These are phyloP conservation scores for Mycena venus DNA, from an alignment of 768 basidiomycete species.

Conservation along the genomic window DNA sequence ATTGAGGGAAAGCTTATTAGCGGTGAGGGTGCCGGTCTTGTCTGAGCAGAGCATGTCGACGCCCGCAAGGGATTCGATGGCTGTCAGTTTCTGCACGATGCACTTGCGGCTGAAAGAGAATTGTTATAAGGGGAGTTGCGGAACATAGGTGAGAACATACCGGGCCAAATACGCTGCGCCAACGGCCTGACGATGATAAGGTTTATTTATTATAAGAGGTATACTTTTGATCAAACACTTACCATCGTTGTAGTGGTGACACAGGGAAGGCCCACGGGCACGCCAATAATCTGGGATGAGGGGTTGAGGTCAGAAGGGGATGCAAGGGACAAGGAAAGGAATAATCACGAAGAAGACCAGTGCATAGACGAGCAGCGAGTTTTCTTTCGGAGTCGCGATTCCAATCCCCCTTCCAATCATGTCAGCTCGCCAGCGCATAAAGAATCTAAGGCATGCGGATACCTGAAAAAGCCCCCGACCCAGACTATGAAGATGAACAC, in stretches of 20 bases:
- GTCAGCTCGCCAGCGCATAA: background rate
- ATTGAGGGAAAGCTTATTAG: slow-evolving; percentile 62
- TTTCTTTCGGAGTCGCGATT: slow-evolving; percentile 56
- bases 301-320: no score
- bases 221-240: background rate
- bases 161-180: slow-evolving; percentile 55
- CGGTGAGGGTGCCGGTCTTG: slow-evolving; percentile 62
- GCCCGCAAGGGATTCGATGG: slow-evolving; percentile 64
- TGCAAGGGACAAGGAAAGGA: background rate
- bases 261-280: slow-evolving; percentile 63
- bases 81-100: slow-evolving; percentile 64
- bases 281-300: slow-evolving; percentile 53
- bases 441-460: slow-evolving; percentile 2
- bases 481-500: slow-evolving; percentile 57
- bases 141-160: slow-evolving; percentile 51
- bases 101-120: slow-evolving; percentile 46
- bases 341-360: slow-evolving; percentile 52
- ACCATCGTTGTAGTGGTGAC: slow-evolving; percentile 55
- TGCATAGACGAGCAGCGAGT: slow-evolving; percentile 60
- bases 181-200: slow-evolving; percentile 1
- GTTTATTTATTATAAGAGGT: background rate
- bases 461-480: slow-evolving; percentile 60
- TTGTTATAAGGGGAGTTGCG: background rate
- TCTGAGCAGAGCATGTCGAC: slow-evolving; percentile 61
- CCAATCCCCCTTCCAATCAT: slow-evolving; percentile 40